phyloP scores from a whole-genome alignment of 495 filamentous ascomycete species.

The Venustampulla echinocandica region DNA sequence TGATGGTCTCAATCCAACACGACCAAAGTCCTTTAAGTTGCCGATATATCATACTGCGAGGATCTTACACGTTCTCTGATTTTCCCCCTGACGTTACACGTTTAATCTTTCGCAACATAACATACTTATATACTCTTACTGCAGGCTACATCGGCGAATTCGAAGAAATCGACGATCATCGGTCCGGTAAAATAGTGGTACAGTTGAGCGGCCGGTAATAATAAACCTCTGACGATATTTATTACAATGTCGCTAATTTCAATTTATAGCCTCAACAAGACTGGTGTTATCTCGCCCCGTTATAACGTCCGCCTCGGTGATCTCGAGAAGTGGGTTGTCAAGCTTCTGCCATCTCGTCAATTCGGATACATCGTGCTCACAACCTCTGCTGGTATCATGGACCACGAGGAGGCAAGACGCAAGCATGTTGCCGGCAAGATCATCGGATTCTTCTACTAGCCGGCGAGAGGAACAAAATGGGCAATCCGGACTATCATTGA shows the following conservation, averaged over 20 bases:
- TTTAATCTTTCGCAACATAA: conserved; percentile 91
- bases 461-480: conserved; percentile 18
- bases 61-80: conserved; percentile 95
- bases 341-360: conserved; percentile 97
- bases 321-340: conserved; percentile 98
- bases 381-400: conserved; percentile 98
- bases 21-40: conserved; percentile 97
- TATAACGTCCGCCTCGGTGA: conserved; percentile 97
- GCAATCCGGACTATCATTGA: conserved; percentile 17
- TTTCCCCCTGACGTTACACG: conserved; percentile 63
- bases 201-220: conserved; percentile 75
- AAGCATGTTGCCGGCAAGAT: conserved; percentile 98
- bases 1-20: conserved; percentile 72
- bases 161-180: conserved; percentile 99
- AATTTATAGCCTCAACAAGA: conserved; percentile 78
- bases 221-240: conserved; percentile 1
- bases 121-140: conserved; percentile 25
- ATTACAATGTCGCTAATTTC: too few relatives aligned
- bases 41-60: conserved; percentile 79
- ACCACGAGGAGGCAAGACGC: conserved; percentile 97
- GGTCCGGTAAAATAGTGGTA: conserved; percentile 96
- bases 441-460: conserved; percentile 91
- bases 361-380: conserved; percentile 99
- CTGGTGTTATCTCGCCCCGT: conserved; percentile 94
- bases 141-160: conserved; percentile 99